These are phyloP conservation scores for Tilletia indica DNA, from an alignment of 1,284 basidiomycete genomes.

Conservation along the genomic window DNA sequence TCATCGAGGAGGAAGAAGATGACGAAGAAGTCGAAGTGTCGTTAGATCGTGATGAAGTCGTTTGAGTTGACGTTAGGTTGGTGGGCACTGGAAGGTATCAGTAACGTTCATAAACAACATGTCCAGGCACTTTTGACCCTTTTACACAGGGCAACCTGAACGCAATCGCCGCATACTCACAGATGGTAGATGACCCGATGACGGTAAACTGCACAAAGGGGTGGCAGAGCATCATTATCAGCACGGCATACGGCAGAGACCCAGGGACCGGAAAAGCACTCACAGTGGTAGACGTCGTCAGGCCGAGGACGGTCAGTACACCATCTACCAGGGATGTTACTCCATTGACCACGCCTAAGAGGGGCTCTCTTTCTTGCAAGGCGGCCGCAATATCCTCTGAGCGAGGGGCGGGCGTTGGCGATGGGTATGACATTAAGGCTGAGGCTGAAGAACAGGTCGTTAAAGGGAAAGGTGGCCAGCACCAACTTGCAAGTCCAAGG, in stretches of 20 bases:
- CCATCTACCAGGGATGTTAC: constrained; percentile 11
- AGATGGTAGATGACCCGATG: neutral
- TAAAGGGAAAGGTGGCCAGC: no score
- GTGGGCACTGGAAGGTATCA: neutral
- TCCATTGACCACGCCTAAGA: neutral
- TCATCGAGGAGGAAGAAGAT: neutral
- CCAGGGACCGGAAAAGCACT: neutral
- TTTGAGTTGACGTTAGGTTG: neutral
- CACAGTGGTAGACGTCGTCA: neutral
- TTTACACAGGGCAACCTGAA: neutral
- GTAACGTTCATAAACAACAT: neutral
- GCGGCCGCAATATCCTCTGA: constrained; percentile 4
- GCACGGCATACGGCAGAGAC: no score
- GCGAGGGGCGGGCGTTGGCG: neutral
- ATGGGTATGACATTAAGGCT: neutral
- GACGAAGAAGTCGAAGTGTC: neutral
- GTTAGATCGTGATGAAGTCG: constrained; percentile 5
- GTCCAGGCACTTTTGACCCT: neutral
- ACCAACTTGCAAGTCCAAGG: no score
- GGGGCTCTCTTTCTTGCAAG: neutral
- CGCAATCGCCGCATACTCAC: neutral
- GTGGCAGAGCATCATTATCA: no score
- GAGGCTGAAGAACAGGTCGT: no score
- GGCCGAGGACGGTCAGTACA: constrained; percentile 4
- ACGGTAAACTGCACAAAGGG: neutral